Percentiles rank a stretch among this genome's conserved stretches.
Conservation (phyloP, 495 filamentous ascomycete species). For the Hyaloscypha finlandica region DNA sequence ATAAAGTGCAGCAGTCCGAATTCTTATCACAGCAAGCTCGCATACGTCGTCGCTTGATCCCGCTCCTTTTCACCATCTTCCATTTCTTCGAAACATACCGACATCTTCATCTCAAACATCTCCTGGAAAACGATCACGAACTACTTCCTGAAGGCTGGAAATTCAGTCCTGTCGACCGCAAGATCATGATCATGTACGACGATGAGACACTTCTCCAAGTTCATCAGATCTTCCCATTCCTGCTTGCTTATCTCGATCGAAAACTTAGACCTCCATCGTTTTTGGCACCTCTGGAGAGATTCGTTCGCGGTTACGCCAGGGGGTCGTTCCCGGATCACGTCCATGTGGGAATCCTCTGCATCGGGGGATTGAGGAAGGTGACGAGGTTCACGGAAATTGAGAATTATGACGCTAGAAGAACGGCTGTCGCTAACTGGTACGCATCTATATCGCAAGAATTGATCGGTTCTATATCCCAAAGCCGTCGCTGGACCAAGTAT, state of each 20-base stretch:
- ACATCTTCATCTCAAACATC: constrained; percentile 48
- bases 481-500: constrained; percentile 42
- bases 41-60: constrained; percentile 55
- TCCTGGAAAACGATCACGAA: constrained; percentile 26
- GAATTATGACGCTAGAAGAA: constrained; percentile 50
- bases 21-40: constrained; percentile 52
- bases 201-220: constrained; percentile 51
- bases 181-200: constrained; percentile 55
- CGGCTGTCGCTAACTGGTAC: constrained; percentile 53
- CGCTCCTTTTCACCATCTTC: constrained; percentile 52
- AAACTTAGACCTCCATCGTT: constrained; percentile 54
- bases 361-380: constrained; percentile 52
- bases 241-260: constrained; percentile 51
- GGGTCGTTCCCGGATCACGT: constrained; percentile 53
- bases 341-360: constrained; percentile 48
- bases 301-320: constrained; percentile 49
- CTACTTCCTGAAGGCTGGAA: background rate
- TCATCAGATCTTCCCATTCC: constrained; percentile 52
- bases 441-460: constrained; percentile 42
- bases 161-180: constrained; percentile 47
- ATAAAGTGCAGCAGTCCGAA: constrained; percentile 45
- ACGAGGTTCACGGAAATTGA: constrained; percentile 54
- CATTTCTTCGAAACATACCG: constrained; percentile 59
- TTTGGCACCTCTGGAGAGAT: constrained; percentile 51
- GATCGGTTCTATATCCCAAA: constrained; percentile 34